Base-by-base conservation (phyloP, 2,329 filamentous ascomycete genomes). In the Eutypella sp. region DNA sequence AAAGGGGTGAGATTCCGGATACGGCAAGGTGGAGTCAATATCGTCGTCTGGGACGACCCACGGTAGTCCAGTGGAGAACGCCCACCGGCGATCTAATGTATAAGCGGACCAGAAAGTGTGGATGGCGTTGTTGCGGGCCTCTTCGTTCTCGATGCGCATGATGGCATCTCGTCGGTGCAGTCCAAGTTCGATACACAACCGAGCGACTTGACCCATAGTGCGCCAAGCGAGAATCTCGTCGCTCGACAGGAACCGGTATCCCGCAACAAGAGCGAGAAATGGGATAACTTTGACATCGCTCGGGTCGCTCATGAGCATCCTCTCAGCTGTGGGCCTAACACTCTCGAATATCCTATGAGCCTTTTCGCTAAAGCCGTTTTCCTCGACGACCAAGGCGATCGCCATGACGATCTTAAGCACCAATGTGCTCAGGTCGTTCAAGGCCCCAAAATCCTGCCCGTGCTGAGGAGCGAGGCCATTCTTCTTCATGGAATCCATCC, bases 211-310 rank as follows among this genome's bases (percentile, higher is more conserved):
- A 2, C 91, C 91, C 61, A 95, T 91, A 38, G 93, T 76, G 11
- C 91, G 81, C 85, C 92, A 96, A 0, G 89, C 87, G 43, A 93
- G 76, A 3, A 86, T 77, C 64, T 96, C 91, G 52, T 96, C 88
- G 56, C 92, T 90, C 33, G 81, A 82, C 42, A 95, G 81, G 59
- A 95, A 96, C 53, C 92, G 79, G 64, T 90, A 96, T 19, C 76
- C 77, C 6, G 75, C 75, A 48, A 62, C 53, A 11, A 81, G 67
- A 15, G 71, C 73, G 11, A 82, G 57, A 16, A 81, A 67, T 0
- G 77, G 74, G 18, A 82, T 63, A 36, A 65, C 73, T 8, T 62
- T 59, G 11, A 76, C 67, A 46, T 74, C 68, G 40, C 70, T 70
- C 7, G 69, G 66, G 19, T 80, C 77, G 25, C 68, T 72, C 71